phyloP scores from a whole-genome alignment of 768 basidiomycete genomes.

The Suillus spraguei region DNA sequence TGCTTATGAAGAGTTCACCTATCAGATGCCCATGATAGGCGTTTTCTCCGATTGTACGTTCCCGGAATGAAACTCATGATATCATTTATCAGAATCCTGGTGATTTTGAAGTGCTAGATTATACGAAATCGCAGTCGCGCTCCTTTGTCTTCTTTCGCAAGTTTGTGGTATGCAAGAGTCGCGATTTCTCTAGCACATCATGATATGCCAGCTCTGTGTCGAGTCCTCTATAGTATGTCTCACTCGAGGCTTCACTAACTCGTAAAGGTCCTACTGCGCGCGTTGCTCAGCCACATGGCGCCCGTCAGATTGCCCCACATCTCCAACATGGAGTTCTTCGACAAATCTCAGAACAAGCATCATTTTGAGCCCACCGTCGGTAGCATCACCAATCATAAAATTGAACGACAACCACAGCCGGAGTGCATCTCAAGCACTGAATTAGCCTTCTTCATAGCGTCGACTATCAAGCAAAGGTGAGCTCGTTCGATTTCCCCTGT shows the following conservation, averaged over 20 bases:
- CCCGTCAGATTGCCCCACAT: not conserved
- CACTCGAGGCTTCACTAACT: slow-evolving; percentile 2
- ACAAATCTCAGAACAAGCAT: slow-evolving; percentile 2
- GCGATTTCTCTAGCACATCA: not conserved
- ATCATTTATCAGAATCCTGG: not conserved
- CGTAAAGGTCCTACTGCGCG: not conserved
- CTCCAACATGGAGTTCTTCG: not conserved
- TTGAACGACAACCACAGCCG: not conserved
- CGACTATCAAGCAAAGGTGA: not conserved
- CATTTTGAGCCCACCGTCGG: slow-evolving; percentile 7
- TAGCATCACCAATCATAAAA: not conserved
- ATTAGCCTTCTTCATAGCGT: not conserved
- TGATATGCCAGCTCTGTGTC: not conserved
- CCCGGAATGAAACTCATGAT: not conserved
- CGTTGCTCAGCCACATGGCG: slow-evolving; percentile 2
- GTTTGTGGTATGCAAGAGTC: not conserved
- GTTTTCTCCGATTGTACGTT: not conserved
- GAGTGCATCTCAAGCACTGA: not conserved
- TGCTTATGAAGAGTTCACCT: not conserved
- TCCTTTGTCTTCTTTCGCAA: slow-evolving; percentile 1
- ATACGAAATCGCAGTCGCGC: slow-evolving; percentile 11
- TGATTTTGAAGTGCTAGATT: slow-evolving; percentile 6
- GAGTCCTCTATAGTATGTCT: slow-evolving; percentile 11
- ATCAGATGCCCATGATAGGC: not conserved
- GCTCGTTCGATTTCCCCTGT: not conserved